Conservation (phyloP, 306 rosid species). For the Rubus idaeus region DNA sequence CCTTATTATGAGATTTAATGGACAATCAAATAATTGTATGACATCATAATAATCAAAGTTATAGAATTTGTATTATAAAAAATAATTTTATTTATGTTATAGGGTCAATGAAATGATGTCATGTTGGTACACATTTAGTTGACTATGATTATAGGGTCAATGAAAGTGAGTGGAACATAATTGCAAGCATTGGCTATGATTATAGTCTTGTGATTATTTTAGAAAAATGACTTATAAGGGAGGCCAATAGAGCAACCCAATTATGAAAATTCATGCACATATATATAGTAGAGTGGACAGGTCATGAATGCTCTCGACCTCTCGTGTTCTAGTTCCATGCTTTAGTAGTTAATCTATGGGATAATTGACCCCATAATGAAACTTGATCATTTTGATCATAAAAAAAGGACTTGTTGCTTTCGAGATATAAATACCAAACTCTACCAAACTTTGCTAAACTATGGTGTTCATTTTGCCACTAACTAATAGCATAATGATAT, state of each 20-base stretch:
- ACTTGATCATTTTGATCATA: neutral
- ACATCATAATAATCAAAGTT: too few relatives aligned
- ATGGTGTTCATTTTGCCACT: neutral
- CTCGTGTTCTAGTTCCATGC: neutral
- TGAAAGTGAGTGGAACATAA: conserved; percentile 4
- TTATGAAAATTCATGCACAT: neutral
- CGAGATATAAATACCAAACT: neutral
- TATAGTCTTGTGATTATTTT: neutral
- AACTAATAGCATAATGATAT: neutral
- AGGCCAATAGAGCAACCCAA: neutral
- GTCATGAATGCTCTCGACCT: neutral
- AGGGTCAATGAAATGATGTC: neutral
- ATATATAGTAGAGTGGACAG: neutral
- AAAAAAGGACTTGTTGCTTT: neutral
- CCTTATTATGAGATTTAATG: neutral
- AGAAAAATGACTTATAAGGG: neutral
- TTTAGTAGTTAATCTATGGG: neutral
- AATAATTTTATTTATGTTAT: neutral
- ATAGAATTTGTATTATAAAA: too few relatives aligned
- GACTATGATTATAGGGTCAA: neutral
- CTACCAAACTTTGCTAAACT: neutral
- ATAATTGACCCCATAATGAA: neutral
- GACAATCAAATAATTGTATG: neutral
- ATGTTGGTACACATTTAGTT: too few relatives aligned
- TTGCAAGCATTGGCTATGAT: neutral